Conservation (phyloP, 2,329 filamentous ascomycete genomes). For the Fusarium sp. region DNA sequence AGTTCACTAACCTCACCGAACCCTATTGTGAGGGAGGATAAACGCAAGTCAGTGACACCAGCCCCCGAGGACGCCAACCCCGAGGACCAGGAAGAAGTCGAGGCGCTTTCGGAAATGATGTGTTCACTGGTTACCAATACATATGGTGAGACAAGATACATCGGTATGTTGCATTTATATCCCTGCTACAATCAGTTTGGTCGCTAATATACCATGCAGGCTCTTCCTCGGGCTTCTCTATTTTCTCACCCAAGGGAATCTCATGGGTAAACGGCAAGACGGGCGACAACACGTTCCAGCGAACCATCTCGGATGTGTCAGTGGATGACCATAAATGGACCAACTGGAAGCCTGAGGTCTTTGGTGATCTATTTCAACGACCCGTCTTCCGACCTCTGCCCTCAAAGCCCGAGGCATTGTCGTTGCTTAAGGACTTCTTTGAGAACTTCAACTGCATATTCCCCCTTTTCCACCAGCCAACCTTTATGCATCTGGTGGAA, state of each 20-base stretch:
- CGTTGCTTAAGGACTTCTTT: constrained; percentile 92
- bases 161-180: constrained; percentile 67
- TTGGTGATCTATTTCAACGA: constrained; percentile 89
- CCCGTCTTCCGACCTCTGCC: constrained; percentile 86
- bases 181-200: neutral
- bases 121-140: constrained; percentile 97
- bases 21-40: constrained; percentile 52
- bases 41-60: constrained; percentile 42
- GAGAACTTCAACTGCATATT: constrained; percentile 99
- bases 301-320: constrained; percentile 92
- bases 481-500: constrained; percentile 97
- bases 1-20: constrained; percentile 66
- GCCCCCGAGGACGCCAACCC: constrained; percentile 40
- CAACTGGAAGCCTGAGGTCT: constrained; percentile 98
- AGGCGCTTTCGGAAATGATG: constrained; percentile 97
- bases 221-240: constrained; percentile 97
- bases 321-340: constrained; percentile 96
- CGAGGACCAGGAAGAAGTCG: constrained; percentile 71
- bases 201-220: constrained; percentile 62
- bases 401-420: constrained; percentile 86
- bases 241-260: constrained; percentile 97
- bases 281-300: constrained; percentile 92
- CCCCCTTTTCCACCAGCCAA: constrained; percentile 95
- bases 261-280: constrained; percentile 99
- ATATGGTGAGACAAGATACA: constrained; percentile 93